A percentile compares a stretch with the other conserved stretches of the same genome.
Conservation (phyloP, 257 asterid genomes). For the Nicotiana knightiana region DNA sequence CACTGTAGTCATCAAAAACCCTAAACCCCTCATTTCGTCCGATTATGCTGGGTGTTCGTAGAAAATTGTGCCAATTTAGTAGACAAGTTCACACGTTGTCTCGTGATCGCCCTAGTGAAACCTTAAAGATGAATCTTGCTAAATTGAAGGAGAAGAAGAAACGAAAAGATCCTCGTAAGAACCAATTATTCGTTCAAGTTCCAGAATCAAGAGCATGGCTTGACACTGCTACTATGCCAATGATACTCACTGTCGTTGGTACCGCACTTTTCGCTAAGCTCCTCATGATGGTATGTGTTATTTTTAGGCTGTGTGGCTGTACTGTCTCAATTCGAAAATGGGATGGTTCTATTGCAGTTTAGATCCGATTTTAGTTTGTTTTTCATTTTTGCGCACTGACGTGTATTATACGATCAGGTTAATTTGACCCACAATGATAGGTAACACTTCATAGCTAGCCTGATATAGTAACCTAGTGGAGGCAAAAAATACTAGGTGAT, state of each 20-base stretch:
- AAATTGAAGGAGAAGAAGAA: conserved; percentile 49
- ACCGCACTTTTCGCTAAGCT: conserved; percentile 70
- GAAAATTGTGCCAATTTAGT: conserved; percentile 23
- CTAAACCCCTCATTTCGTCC: too few relatives aligned
- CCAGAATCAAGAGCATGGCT: conserved; percentile 65
- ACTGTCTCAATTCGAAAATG: not conserved
- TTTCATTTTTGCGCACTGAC: too few relatives aligned
- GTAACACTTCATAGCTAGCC: too few relatives aligned
- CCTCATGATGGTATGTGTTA: conserved; percentile 62
- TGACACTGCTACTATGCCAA: conserved; percentile 79
- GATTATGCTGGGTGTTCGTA: conserved; percentile 33
- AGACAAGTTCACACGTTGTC: conserved; percentile 51
- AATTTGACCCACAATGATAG: too few relatives aligned
- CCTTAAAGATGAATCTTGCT: conserved; percentile 50
- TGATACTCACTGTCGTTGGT: conserved; percentile 73
- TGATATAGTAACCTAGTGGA: too few relatives aligned
- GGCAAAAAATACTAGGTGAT: too few relatives aligned
- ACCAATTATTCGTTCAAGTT: conserved; percentile 55
- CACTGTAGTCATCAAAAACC: too few relatives aligned
- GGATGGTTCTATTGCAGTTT: not conserved
- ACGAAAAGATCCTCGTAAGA: conserved; percentile 38
- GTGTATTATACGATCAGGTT: too few relatives aligned
- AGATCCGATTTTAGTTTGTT: not conserved
- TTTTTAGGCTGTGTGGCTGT: not conserved
- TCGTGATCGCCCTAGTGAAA: conserved; percentile 55